Evolutionary conservation across 176 grass and related monocot genomes (phyloP).

Genomic region (Tillandsia leiboldiana): DNA sequence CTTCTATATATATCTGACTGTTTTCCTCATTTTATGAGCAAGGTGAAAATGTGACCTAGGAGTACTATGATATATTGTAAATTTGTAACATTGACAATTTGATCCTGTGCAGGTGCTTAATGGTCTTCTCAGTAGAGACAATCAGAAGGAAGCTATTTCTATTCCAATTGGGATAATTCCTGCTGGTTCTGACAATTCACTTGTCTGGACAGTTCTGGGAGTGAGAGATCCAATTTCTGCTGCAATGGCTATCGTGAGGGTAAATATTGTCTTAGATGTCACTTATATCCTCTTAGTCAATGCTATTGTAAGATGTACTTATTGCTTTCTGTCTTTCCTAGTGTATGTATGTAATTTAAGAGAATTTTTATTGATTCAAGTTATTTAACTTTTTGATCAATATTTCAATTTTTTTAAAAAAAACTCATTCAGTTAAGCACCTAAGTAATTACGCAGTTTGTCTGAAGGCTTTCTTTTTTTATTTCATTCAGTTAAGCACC

Average conservation of each 20-base stretch:
- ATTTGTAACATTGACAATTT: slow-evolving; percentile 17
- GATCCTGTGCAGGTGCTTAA: slow-evolving; percentile 66
- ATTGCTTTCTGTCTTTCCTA: slow-evolving; percentile 3
- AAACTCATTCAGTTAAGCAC: too few relatives aligned
- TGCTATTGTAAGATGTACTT: not conserved
- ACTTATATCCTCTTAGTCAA: not conserved
- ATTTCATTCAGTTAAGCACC: too few relatives aligned
- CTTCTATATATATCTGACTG: not conserved
- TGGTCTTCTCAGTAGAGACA: slow-evolving; percentile 79
- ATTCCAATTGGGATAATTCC: slow-evolving; percentile 98
- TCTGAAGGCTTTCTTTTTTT: too few relatives aligned
- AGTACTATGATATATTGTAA: not conserved
- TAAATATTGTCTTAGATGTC: slow-evolving; percentile 17
- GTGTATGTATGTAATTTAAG: too few relatives aligned
- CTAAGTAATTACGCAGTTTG: too few relatives aligned
- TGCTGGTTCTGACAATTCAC: slow-evolving; percentile 96
- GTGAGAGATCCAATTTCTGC: slow-evolving; percentile 94
- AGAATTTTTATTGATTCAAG: too few relatives aligned
- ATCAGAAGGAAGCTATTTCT: slow-evolving; percentile 82
- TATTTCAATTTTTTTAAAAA: too few relatives aligned
- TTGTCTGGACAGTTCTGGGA: slow-evolving; percentile 94
- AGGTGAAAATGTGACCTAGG: not conserved
- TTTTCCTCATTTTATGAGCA: not conserved
- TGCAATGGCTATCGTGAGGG: slow-evolving; percentile 90
- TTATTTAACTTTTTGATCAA: too few relatives aligned